Conservation (phyloP, 2,329 filamentous ascomycete species). For the Fusarium coicis region DNA sequence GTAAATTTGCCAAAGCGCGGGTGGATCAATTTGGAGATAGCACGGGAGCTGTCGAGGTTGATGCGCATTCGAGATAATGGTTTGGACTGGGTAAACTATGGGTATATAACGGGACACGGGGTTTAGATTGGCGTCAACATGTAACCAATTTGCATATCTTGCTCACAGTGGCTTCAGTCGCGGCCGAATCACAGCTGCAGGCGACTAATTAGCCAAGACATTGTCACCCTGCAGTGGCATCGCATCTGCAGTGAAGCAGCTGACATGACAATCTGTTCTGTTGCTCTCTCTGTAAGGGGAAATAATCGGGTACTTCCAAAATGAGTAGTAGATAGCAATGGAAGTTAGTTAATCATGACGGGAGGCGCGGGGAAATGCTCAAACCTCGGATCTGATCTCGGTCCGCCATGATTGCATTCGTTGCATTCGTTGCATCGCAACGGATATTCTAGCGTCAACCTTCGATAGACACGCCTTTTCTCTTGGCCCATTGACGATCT, state of each 20-base stretch:
- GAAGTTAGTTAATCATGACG: not conserved
- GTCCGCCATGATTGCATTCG: not conserved
- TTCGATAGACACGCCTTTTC: not conserved
- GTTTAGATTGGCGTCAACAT: not conserved
- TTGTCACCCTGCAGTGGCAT: not conserved
- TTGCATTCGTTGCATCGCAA: not conserved
- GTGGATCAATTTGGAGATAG: slow-evolving; percentile 35
- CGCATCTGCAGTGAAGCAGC: not conserved
- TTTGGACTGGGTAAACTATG: not conserved
- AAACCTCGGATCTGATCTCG: not conserved
- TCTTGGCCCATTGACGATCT: slow-evolving; percentile 1
- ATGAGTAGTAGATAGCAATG: not conserved
- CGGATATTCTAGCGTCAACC: slow-evolving; percentile 2
- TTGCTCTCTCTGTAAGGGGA: not conserved
- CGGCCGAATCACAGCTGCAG: not conserved
- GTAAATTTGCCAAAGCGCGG: slow-evolving; percentile 50
- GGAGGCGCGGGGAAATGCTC: not conserved
- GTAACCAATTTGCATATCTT: not conserved
- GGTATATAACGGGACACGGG: not conserved
- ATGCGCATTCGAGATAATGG: not conserved
- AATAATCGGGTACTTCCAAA: not conserved
- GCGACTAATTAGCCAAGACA: not conserved
- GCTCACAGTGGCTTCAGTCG: not conserved
- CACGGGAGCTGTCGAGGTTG: slow-evolving; percentile 32
- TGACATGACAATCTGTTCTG: slow-evolving; percentile 4